Evolutionary conservation across 1,139 yeast species (phyloP), one percentile per base, ranked within the genome.

Genomic region (Arxiozyma telluris): DNA sequence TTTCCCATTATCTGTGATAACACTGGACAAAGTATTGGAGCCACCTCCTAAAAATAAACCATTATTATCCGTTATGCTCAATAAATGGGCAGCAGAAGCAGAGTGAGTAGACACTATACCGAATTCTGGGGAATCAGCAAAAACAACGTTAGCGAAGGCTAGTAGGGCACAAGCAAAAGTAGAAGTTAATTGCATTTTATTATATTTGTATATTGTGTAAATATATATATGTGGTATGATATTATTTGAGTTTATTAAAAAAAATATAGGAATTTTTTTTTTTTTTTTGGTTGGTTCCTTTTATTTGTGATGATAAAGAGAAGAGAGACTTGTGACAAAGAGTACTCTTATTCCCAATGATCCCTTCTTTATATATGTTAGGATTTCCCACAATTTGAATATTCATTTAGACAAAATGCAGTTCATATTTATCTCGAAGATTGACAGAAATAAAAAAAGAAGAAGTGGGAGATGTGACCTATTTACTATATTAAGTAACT

Each of bases 81-180:
- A 49, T 56, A 60, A 59, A 56, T 68, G 71, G 53, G 62, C 61
- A 34, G 54, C 53, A 21, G 70, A 59, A 44, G 68, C 69, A 44
- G 71, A 66, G 54, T 63, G 61, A 54, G 66, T 59, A 44, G 59
- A 54, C 6, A 68, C 27, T 27, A 65, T 53, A 47, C 64, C 65
- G 51, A 70, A 69, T 17, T 58, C 38, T 52, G 64, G 64, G 39
- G 72, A 65, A 57, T 67, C 71, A 44, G 71, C 71, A 18, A 61
- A 38, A 27, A 57, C 66, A 25, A 61, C 21, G 23, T 61, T 53
- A 49, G 65, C 65, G 44, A 64, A 57, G 22, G 65, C 54, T 39
- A 59, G 34, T 45, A 59, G 50, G 45, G 60, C 56, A 46, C 57
- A 53, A 23, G 56, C 34, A 41, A 56, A 47, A 12, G 53, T 52